Conservation (phyloP, 2,329 filamentous ascomycete genomes). For the Trichoderma brevicompactum region DNA sequence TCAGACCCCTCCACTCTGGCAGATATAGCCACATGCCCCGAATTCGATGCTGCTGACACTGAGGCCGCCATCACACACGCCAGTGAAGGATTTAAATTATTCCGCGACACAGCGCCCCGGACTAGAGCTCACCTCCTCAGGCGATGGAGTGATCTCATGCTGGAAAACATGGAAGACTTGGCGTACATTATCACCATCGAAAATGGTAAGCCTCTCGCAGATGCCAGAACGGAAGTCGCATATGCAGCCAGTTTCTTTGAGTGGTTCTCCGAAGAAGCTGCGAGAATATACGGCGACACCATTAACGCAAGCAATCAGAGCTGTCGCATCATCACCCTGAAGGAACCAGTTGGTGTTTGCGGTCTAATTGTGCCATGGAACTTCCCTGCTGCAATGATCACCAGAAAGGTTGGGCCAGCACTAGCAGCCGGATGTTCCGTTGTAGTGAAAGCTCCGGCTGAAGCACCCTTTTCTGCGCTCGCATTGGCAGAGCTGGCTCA, state of each 20-base stretch:
- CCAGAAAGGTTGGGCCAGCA: conserved; percentile 52
- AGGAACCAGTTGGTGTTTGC: conserved; percentile 42
- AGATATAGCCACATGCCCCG: neutral
- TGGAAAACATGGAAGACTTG: conserved; percentile 68
- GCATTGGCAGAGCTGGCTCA: too few relatives aligned
- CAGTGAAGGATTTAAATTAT: conserved; percentile 59
- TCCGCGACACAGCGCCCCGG: conserved; percentile 48
- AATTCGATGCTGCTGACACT: conserved; percentile 56
- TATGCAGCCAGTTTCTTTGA: conserved; percentile 66
- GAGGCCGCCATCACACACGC: conserved; percentile 73
- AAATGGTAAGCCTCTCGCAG: conserved; percentile 70
- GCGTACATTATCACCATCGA: conserved; percentile 71
- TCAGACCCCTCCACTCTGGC: neutral
- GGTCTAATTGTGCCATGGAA: conserved; percentile 65
- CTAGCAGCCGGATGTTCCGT: conserved; percentile 75
- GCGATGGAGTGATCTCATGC: conserved; percentile 67
- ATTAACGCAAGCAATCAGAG: conserved; percentile 40
- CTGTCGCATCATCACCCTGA: conserved; percentile 52
- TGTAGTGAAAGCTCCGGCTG: conserved; percentile 69
- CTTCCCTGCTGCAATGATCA: conserved; percentile 63
- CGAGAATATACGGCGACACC: conserved; percentile 48
- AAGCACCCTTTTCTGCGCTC: too few relatives aligned
- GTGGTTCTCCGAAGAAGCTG: conserved; percentile 68
- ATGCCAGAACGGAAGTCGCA: conserved; percentile 60
- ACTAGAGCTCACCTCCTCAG: conserved; percentile 61